Evolutionary conservation across 2,329 filamentous ascomycete species (phyloP).

Genomic region (Allantophomopsis cytisporea): DNA sequence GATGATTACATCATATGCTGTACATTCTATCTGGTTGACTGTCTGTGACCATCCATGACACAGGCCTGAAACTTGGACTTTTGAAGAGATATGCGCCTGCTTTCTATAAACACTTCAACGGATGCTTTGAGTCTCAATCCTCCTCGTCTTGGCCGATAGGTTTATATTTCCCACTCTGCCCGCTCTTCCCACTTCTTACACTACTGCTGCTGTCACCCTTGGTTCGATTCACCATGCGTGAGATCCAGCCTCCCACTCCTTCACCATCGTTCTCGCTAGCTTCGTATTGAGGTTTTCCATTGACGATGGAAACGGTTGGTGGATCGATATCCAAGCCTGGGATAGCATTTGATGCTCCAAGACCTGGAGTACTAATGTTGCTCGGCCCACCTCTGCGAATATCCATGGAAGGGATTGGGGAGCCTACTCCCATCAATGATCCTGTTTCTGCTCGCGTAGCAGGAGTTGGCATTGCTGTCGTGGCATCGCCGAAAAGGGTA

Average conservation of each 20-base stretch:
- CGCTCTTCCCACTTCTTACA: slow-evolving; percentile 9
- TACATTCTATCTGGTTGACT: too few relatives aligned
- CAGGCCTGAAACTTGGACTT: background rate
- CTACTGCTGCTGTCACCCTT: slow-evolving; percentile 21
- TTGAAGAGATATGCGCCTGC: background rate
- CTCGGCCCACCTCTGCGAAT: slow-evolving; percentile 38
- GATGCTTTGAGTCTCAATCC: slow-evolving; percentile 4
- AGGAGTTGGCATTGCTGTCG: slow-evolving; percentile 69
- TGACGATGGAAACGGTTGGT: slow-evolving; percentile 42
- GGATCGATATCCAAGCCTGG: slow-evolving; percentile 74
- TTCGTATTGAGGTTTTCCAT: slow-evolving; percentile 28
- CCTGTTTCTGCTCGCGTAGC: slow-evolving; percentile 65
- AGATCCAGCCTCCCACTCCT: slow-evolving; percentile 58
- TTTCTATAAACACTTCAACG: slow-evolving; percentile 1
- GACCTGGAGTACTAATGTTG: slow-evolving; percentile 11
- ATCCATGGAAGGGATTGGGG: slow-evolving; percentile 68
- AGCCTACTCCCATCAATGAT: slow-evolving; percentile 65
- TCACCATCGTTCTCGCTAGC: slow-evolving; percentile 24
- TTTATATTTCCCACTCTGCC: slow-evolving; percentile 12
- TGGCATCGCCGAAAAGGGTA: slow-evolving; percentile 83
- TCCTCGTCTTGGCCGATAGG: slow-evolving; percentile 30
- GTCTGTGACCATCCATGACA: too few relatives aligned
- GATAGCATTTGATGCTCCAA: slow-evolving; percentile 54
- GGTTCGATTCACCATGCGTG: slow-evolving; percentile 44
- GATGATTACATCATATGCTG: too few relatives aligned